These are phyloP conservation scores for Acorus gramineus DNA, from an alignment of 106 monocot genomes.

Conservation along the genomic window DNA sequence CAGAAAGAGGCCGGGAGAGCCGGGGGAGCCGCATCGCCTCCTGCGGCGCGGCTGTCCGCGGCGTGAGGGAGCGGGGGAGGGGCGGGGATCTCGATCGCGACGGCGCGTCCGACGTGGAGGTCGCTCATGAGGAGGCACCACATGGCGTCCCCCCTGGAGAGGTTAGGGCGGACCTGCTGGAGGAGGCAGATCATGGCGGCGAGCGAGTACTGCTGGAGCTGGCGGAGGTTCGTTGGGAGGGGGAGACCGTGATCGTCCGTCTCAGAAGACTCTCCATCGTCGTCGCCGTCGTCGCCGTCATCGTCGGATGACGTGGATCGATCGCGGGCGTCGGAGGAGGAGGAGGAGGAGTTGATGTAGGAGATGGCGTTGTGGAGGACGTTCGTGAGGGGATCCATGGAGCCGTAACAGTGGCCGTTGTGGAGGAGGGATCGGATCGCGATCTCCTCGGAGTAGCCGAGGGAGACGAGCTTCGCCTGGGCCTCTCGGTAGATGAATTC, in stretches of 20 bases:
- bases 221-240: slow-evolving; percentile 35
- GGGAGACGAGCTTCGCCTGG: slow-evolving; percentile 36
- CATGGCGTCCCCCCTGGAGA: slow-evolving; percentile 71
- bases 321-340: slow-evolving; percentile 1
- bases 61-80: neutral
- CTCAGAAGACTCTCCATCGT: neutral
- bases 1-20: neutral
- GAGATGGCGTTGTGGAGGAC: slow-evolving; percentile 60
- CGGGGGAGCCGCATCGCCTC: neutral
- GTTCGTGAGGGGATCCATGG: slow-evolving; percentile 62
- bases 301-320: neutral
- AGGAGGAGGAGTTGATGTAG: slow-evolving; percentile 21
- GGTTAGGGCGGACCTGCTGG: slow-evolving; percentile 47
- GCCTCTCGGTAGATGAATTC: slow-evolving; percentile 72
- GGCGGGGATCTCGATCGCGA: slow-evolving; percentile 38
- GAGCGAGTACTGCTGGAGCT: slow-evolving; percentile 70
- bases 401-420: slow-evolving; percentile 75
- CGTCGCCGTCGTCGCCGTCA: neutral
- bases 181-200: slow-evolving; percentile 69
- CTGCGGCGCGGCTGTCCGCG: neutral
- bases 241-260: neutral
- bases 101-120: slow-evolving; percentile 47
- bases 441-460: slow-evolving; percentile 46
- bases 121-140: slow-evolving; percentile 90
- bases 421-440: slow-evolving; percentile 59